phyloP scores from a whole-genome alignment of 1,284 basidiomycete genomes.

The Leccinum pachyderme region DNA sequence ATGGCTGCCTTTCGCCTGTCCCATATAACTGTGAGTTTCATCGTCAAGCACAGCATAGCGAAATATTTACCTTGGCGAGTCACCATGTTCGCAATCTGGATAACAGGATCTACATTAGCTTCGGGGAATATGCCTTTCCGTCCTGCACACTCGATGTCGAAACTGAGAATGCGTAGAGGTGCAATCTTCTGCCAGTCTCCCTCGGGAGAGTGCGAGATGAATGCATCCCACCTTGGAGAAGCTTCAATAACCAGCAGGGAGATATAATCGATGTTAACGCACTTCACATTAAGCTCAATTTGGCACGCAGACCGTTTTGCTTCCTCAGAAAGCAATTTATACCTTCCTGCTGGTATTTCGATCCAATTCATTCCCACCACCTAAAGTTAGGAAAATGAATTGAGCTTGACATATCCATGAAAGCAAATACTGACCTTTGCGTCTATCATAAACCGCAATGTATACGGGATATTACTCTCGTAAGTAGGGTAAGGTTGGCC shows the following conservation, averaged over 20 bases:
- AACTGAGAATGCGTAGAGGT: conserved; percentile 88
- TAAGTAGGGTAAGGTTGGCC: conserved; percentile 63
- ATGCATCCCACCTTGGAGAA: conserved; percentile 65
- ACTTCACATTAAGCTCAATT: conserved; percentile 80
- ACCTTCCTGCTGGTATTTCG: conserved; percentile 81
- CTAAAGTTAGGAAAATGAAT: conserved; percentile 39
- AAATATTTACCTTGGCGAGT: conserved; percentile 79
- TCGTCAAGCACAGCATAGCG: not conserved
- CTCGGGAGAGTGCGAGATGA: conserved; percentile 87
- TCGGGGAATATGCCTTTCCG: conserved; percentile 96
- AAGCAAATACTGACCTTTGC: conserved; percentile 58
- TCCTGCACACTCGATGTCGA: conserved; percentile 97
- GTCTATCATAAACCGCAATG: conserved; percentile 94
- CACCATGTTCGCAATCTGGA: conserved; percentile 98
- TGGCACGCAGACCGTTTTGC: conserved; percentile 81
- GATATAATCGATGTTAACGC: conserved; percentile 18
- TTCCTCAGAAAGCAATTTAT: conserved; percentile 55
- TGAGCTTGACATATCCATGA: not conserved
- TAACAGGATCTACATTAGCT: conserved; percentile 84
- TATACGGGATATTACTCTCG: conserved; percentile 90
- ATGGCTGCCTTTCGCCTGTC: conserved; percentile 80
- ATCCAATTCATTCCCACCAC: conserved; percentile 98
- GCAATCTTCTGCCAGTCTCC: conserved; percentile 89
- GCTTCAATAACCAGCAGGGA: not conserved
- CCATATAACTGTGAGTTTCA: conserved; percentile 3